Percentiles rank a stretch among this genome's conserved stretches.
phyloP scores from a whole-genome alignment of 2,329 filamentous ascomycete species.

The Phaeosphaeria sp. region DNA sequence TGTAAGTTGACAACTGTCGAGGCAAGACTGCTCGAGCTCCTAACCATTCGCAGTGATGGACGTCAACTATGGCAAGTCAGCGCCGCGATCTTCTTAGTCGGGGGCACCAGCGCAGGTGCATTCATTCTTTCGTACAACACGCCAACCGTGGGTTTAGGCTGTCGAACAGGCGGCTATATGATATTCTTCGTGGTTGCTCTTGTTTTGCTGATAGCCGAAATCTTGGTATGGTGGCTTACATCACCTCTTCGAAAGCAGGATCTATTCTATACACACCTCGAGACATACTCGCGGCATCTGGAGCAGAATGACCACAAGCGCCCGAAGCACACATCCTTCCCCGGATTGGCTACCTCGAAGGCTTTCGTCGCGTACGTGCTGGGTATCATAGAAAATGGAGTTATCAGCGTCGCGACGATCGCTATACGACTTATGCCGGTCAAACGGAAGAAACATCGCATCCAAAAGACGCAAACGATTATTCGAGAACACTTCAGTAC shows the following conservation, averaged over 20 bases:
- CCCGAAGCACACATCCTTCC: slow-evolving; percentile 1
- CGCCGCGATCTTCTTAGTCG: slow-evolving; percentile 42
- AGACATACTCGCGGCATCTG: slow-evolving; percentile 7
- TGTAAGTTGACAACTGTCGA: slow-evolving; percentile 15
- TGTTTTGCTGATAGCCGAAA: slow-evolving; percentile 42
- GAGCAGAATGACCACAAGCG: background rate
- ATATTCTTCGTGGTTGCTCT: slow-evolving; percentile 44
- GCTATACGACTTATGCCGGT: slow-evolving; percentile 13
- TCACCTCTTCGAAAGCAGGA: slow-evolving; percentile 18
- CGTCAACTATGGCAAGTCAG: slow-evolving; percentile 51
- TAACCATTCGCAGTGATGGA: slow-evolving; percentile 25
- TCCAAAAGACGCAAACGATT: background rate
- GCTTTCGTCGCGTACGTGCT: slow-evolving; percentile 1
- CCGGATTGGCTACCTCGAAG: slow-evolving; percentile 7
- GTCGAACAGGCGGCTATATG: slow-evolving; percentile 48
- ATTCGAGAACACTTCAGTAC: slow-evolving; percentile 10
- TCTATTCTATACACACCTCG: slow-evolving; percentile 4
- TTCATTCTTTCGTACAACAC: slow-evolving; percentile 52
- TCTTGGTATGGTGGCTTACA: slow-evolving; percentile 44
- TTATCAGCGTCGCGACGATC: background rate
- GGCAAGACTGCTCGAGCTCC: background rate
- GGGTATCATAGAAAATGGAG: background rate
- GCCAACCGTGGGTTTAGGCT: slow-evolving; percentile 52
- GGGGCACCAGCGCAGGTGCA: slow-evolving; percentile 41
- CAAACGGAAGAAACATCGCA: background rate